These are phyloP conservation scores for Aspergillus homomorphus DNA, from an alignment of 495 filamentous ascomycete species.

Conservation along the genomic window DNA sequence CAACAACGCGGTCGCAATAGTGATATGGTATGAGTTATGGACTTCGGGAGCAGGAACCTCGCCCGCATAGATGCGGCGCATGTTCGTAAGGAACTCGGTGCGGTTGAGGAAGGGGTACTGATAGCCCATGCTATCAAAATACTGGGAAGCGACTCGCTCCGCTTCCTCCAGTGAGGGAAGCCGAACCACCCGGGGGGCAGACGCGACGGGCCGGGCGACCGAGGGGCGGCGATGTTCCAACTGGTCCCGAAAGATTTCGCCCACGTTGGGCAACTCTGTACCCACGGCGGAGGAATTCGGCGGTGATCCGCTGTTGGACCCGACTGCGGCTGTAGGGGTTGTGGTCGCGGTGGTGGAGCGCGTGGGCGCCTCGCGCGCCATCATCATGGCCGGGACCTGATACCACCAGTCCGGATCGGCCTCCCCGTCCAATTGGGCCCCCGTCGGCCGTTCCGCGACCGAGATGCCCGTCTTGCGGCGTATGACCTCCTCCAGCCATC, in stretches of 20 bases:
- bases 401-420: slow-evolving; percentile 44
- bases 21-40: slow-evolving; percentile 42
- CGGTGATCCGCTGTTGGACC: slow-evolving; percentile 25
- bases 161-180: slow-evolving; percentile 43
- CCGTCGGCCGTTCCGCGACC: slow-evolving; percentile 35
- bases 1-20: slow-evolving; percentile 39
- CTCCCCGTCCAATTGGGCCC: slow-evolving; percentile 36
- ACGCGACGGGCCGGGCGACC: slow-evolving; percentile 34
- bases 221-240: slow-evolving; percentile 42
- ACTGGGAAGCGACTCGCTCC: slow-evolving; percentile 33
- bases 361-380: slow-evolving; percentile 25
- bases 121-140: slow-evolving; percentile 45
- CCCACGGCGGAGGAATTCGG: slow-evolving; percentile 26
- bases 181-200: slow-evolving; percentile 35
- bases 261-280: slow-evolving; percentile 41
- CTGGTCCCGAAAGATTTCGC: slow-evolving; percentile 46
- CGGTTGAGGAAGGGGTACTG: slow-evolving; percentile 46
- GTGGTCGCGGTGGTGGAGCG: slow-evolving; percentile 12
- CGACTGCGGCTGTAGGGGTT: slow-evolving; percentile 21
- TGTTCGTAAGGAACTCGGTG: slow-evolving; percentile 33
- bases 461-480: slow-evolving; percentile 37
- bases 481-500: slow-evolving; percentile 47
- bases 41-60: slow-evolving; percentile 36
- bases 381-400: slow-evolving; percentile 42
- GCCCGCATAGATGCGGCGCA: slow-evolving; percentile 41